phyloP scores from a whole-genome alignment of 768 basidiomycete species.

The Tubosaeta sp. region DNA sequence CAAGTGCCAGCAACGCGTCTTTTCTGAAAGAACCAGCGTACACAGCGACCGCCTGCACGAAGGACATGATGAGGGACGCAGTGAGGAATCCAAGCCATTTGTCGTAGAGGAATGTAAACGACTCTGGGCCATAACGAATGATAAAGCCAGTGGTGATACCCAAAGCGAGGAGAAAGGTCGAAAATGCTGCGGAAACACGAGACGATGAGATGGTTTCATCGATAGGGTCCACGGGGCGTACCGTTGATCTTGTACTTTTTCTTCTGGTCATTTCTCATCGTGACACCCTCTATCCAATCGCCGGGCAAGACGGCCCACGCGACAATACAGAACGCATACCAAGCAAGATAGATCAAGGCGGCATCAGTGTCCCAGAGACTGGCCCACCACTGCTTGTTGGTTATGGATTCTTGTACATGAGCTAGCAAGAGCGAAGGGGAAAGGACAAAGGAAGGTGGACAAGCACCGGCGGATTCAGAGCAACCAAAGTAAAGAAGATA shows the following conservation, averaged over 20 bases:
- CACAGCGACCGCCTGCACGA: slow-evolving; percentile 66
- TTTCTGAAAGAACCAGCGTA: slow-evolving; percentile 67
- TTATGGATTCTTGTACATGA: slow-evolving; percentile 44
- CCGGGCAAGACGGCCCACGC: slow-evolving; percentile 80
- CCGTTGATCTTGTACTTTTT: slow-evolving; percentile 95
- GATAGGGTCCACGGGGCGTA: slow-evolving; percentile 32
- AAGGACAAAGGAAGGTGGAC: slow-evolving; percentile 49
- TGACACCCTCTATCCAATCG: slow-evolving; percentile 65
- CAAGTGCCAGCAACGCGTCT: slow-evolving; percentile 76
- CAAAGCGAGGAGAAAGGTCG: slow-evolving; percentile 78
- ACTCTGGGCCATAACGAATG: slow-evolving; percentile 65
- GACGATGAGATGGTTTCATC: neutral
- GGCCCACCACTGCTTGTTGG: slow-evolving; percentile 58
- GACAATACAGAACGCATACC: slow-evolving; percentile 83
- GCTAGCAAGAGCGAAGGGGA: slow-evolving; percentile 33
- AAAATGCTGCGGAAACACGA: slow-evolving; percentile 55
- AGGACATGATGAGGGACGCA: slow-evolving; percentile 73
- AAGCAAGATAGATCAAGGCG: slow-evolving; percentile 68
- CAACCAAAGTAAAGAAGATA: slow-evolving; percentile 79
- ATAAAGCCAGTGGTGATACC: slow-evolving; percentile 70
- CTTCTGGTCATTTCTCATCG: slow-evolving; percentile 68
- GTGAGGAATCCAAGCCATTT: slow-evolving; percentile 89
- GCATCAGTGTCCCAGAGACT: slow-evolving; percentile 83
- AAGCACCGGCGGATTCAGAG: slow-evolving; percentile 65
- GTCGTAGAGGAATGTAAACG: slow-evolving; percentile 88